Conservation (phyloP, 225 moss, liverwort and hornwort genomes). For the Climacium dendroides region DNA sequence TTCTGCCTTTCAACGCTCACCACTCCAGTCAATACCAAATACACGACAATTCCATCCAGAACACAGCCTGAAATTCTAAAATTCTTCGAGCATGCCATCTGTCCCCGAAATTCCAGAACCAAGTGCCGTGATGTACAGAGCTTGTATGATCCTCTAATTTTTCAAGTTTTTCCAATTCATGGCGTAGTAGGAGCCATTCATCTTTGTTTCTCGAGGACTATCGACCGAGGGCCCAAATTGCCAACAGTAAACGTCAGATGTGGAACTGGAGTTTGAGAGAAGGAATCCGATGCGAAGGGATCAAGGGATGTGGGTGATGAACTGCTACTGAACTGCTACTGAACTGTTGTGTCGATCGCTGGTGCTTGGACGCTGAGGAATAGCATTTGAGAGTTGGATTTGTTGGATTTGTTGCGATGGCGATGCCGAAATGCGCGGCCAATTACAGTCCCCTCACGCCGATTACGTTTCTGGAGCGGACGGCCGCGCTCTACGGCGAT, state of each 20-base stretch:
- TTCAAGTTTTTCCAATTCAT: neutral
- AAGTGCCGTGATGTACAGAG: neutral
- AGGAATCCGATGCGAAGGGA: neutral
- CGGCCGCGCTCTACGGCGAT: slow-evolving; percentile 34
- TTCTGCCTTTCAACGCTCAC: neutral
- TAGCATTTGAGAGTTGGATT: neutral
- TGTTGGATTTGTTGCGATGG: neutral
- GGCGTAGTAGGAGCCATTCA: too few species aligned
- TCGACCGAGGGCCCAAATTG: neutral
- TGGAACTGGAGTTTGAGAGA: neutral
- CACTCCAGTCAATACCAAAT: neutral
- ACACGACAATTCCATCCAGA: neutral
- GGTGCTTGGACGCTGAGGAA: neutral
- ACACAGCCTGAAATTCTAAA: too few species aligned
- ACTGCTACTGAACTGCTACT: neutral
- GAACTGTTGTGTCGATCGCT: neutral
- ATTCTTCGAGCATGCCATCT: too few species aligned
- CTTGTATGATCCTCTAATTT: neutral
- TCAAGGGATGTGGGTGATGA: neutral
- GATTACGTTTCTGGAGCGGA: slow-evolving; percentile 48
- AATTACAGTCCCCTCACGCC: slow-evolving; percentile 54
- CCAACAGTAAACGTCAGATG: neutral
- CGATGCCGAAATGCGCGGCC: slow-evolving; percentile 22
- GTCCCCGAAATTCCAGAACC: neutral
- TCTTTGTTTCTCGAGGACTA: neutral